These are phyloP conservation scores for Lentinula aciculospora DNA, from an alignment of 768 basidiomycete species.

Conservation along the genomic window DNA sequence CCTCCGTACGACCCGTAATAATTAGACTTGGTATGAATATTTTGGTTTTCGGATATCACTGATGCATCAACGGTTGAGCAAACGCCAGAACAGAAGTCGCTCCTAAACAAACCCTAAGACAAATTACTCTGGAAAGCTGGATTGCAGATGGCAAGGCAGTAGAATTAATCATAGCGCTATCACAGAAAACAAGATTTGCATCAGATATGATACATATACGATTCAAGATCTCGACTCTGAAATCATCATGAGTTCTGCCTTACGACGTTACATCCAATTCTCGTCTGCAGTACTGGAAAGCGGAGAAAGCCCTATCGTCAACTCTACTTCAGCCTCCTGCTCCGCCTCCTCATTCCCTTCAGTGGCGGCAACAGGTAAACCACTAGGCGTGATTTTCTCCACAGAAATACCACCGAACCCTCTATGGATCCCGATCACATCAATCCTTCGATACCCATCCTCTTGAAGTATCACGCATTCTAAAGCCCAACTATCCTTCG, in stretches of 20 bases:
- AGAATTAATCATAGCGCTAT: no score
- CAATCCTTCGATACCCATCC: slow-evolving; percentile 6
- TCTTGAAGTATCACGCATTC: slow-evolving; percentile 2
- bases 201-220: no score
- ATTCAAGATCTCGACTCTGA: background rate
- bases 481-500: slow-evolving; percentile 5
- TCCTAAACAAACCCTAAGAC: no score
- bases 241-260: background rate
- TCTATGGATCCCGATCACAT: slow-evolving; percentile 4
- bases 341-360: background rate
- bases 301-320: background rate
- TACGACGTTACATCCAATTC: background rate
- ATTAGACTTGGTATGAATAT: no score
- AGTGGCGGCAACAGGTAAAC: background rate
- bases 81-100: no score
- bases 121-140: no score
- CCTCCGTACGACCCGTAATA: no score
- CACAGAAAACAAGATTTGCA: no score
- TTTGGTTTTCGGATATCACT: no score
- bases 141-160: no score
- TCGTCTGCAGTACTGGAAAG: background rate
- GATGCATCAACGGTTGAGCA: no score
- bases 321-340: slow-evolving; percentile 3
- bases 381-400: background rate
- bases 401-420: slow-evolving; percentile 3